Percentiles rank a stretch among this genome's conserved stretches.
phyloP scores from a whole-genome alignment of 768 basidiomycete genomes.

The Phylloporus sp. region DNA sequence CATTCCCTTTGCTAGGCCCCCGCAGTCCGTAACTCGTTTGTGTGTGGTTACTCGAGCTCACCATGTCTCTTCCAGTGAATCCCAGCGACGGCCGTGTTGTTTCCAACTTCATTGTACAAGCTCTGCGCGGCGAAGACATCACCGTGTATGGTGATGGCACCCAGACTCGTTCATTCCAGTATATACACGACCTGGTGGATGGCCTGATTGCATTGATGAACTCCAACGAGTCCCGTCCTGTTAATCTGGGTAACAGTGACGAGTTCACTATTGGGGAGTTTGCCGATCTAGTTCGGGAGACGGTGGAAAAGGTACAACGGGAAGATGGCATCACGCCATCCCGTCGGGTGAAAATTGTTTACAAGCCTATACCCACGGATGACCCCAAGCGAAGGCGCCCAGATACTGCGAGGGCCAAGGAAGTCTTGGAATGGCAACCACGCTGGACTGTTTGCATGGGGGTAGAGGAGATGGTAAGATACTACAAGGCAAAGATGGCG shows the following conservation, averaged over 20 bases:
- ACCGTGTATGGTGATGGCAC: conserved; percentile 93
- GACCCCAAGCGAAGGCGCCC: conserved; percentile 94
- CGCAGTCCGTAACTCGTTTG: conserved; percentile 51
- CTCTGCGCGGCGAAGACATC: conserved; percentile 93
- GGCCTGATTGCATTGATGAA: conserved; percentile 95
- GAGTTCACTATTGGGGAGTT: conserved; percentile 96
- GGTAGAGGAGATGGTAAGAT: conserved; percentile 90
- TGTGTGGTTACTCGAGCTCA: conserved; percentile 18
- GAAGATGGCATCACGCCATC: conserved; percentile 60
- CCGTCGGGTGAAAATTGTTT: conserved; percentile 60
- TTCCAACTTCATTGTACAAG: conserved; percentile 98
- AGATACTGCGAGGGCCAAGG: conserved; percentile 87
- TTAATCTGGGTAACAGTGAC: conserved; percentile 94
- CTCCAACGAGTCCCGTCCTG: conserved; percentile 85
- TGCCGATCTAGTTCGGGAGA: conserved; percentile 85
- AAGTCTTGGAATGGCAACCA: conserved; percentile 83
- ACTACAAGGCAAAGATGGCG: conserved; percentile 86
- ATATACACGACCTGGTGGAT: conserved; percentile 95
- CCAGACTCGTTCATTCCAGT: conserved; percentile 96
- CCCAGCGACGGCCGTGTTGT: conserved; percentile 96
- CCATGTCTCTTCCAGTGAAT: conserved; percentile 61
- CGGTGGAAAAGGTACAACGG: conserved; percentile 88
- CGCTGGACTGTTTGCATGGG: conserved; percentile 92
- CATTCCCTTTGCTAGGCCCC: conserved; percentile 36
- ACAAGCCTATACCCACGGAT: conserved; percentile 81